These are phyloP conservation scores for Ceratocystiopsis minuta DNA, from an alignment of 2,329 filamentous ascomycete species.

Conservation along the genomic window DNA sequence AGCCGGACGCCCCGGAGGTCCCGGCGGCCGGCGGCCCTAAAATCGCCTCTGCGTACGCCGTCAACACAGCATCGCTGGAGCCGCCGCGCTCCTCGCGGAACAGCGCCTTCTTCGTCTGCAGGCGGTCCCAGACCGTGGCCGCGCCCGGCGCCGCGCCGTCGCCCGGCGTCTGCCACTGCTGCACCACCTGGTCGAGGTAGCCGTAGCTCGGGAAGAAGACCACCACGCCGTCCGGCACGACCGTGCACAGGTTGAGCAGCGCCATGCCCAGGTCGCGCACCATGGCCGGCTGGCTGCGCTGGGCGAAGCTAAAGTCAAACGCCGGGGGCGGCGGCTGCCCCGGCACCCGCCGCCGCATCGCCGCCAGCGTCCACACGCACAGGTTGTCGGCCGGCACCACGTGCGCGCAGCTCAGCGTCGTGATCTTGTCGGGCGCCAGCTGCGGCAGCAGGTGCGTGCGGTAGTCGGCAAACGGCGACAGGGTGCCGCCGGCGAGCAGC, in stretches of 20 bases:
- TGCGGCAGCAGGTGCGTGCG: conserved; percentile 70
- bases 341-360: conserved; percentile 13
- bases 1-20: not conserved
- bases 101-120: conserved; percentile 41
- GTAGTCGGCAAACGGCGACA: conserved; percentile 94
- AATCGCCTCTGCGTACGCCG: conserved; percentile 55
- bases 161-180: conserved; percentile 34
- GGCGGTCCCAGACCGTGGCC: conserved; percentile 40
- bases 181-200: conserved; percentile 61
- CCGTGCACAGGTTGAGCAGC: conserved; percentile 50
- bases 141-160: conserved; percentile 14
- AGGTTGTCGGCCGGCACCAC: conserved; percentile 75
- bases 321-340: not conserved
- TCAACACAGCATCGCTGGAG: conserved; percentile 51
- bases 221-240: conserved; percentile 76
- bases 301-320: conserved; percentile 81
- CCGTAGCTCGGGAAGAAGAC: conserved; percentile 93
- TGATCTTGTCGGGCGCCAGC: conserved; percentile 42
- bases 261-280: conserved; percentile 57
- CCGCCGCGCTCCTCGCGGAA: conserved; percentile 39
- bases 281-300: conserved; percentile 49
- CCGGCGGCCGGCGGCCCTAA: conserved; percentile 17
- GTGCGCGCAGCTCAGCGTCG: conserved; percentile 80
- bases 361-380: conserved; percentile 53
- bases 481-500: conserved; percentile 83